Conservation (phyloP, 148 eudicot genomes). For the Nepenthes gracilis region DNA sequence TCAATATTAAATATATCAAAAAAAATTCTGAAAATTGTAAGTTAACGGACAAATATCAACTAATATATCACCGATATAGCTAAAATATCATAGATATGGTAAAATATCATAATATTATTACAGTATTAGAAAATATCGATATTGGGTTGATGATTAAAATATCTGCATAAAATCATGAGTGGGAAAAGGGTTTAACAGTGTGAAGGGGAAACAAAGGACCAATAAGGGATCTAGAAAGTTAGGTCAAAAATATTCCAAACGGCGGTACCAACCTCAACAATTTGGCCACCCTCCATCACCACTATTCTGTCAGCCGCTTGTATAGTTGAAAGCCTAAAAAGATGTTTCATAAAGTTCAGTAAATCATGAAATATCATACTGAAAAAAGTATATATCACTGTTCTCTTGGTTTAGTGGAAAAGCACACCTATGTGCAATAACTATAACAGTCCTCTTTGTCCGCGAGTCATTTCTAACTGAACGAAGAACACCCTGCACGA, state of each 20-base stretch:
- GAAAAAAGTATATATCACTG: neutral
- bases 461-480: conserved; percentile 48
- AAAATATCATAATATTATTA: too few species aligned
- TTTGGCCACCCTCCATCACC: conserved; percentile 75
- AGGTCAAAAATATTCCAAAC: neutral
- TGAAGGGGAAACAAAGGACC: neutral
- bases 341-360: neutral
- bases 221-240: neutral
- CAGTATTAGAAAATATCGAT: too few species aligned
- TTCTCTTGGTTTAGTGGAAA: neutral
- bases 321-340: conserved; percentile 78
- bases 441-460: conserved; percentile 65
- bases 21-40: too few species aligned
- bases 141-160: too few species aligned
- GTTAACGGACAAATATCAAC: too few species aligned
- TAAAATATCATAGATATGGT: too few species aligned
- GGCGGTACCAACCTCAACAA: conserved; percentile 60
- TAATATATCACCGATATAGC: too few species aligned
- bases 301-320: conserved; percentile 97
- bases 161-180: too few species aligned
- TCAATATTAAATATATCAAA: too few species aligned
- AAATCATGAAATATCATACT: neutral
- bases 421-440: conserved; percentile 87
- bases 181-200: neutral
- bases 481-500: conserved; percentile 76